phyloP scores from a whole-genome alignment of 352 stramenopile genomes.

The Phytophthora lateralis region DNA sequence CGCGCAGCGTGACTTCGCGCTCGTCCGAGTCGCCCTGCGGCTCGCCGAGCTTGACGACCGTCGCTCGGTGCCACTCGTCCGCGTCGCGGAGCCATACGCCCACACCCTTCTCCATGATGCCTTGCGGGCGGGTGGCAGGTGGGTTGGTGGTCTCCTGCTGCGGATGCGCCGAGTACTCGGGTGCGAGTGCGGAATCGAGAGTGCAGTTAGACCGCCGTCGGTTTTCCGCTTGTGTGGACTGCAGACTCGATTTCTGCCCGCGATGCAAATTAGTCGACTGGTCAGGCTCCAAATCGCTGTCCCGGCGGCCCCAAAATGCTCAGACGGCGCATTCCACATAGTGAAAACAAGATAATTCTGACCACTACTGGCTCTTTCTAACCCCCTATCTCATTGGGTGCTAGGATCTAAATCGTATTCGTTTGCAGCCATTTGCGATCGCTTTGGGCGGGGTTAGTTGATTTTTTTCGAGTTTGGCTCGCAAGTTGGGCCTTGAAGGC shows the following conservation, averaged over 20 bases:
- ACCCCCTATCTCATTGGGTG: constrained; percentile 21
- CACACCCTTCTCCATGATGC: constrained; percentile 81
- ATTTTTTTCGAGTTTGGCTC: constrained; percentile 13
- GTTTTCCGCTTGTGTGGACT: constrained; percentile 33
- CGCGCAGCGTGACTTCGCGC: constrained; percentile 54
- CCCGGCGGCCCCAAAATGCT: neutral
- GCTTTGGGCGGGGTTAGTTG: constrained; percentile 6
- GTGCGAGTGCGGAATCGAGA: constrained; percentile 21
- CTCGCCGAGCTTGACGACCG: constrained; percentile 53
- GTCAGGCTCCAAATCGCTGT: constrained; percentile 9
- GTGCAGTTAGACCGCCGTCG: constrained; percentile 11
- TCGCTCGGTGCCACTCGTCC: constrained; percentile 74
- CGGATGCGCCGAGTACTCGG: neutral
- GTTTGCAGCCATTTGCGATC: neutral
- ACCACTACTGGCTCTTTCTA: constrained; percentile 27
- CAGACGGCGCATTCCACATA: neutral
- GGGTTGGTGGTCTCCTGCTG: neutral
- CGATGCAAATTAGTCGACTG: constrained; percentile 14
- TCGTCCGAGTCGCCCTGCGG: constrained; percentile 14
- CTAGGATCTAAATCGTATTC: constrained; percentile 13
- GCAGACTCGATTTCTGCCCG: constrained; percentile 31
- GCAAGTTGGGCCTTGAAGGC: neutral
- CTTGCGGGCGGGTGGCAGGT: neutral
- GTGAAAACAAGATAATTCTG: constrained; percentile 13
- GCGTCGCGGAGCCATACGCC: constrained; percentile 75